phyloP scores from a whole-genome alignment of 768 basidiomycete species.

The Lactifluus hygrophoroides region DNA sequence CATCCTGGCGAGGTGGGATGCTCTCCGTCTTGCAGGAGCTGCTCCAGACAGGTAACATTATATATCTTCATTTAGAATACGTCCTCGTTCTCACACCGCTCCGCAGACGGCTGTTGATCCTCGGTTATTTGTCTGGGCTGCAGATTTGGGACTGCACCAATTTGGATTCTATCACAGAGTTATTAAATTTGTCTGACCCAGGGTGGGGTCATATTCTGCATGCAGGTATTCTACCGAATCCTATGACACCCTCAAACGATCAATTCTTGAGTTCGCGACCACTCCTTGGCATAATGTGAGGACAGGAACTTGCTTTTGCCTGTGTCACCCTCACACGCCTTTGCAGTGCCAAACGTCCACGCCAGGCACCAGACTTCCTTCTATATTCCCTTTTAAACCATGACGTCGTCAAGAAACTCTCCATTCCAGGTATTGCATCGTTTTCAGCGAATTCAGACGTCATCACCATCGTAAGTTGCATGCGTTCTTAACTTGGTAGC shows the following conservation, averaged over 20 bases:
- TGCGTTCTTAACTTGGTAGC: background rate
- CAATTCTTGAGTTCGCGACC: conserved; percentile 28
- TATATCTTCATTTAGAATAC: background rate
- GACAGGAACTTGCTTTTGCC: conserved; percentile 8
- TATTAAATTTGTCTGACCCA: conserved; percentile 40
- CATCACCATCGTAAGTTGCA: conserved; percentile 47
- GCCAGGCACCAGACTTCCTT: conserved; percentile 27
- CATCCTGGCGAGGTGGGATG: conserved; percentile 41
- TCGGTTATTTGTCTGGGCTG: conserved; percentile 45
- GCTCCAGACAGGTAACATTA: conserved; percentile 17
- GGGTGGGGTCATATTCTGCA: conserved; percentile 31
- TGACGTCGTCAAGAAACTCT: conserved; percentile 40
- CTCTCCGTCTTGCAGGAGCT: conserved; percentile 17
- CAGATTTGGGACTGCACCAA: conserved; percentile 58
- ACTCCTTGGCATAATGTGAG: conserved; percentile 31
- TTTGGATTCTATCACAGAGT: conserved; percentile 41
- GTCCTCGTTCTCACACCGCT: conserved; percentile 1
- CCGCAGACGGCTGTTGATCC: conserved; percentile 38
- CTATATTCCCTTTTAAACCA: conserved; percentile 44
- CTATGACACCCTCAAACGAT: conserved; percentile 23
- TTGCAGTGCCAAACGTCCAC: conserved; percentile 19
- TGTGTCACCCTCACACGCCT: background rate
- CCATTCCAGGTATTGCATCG: conserved; percentile 33
- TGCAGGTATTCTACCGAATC: conserved; percentile 36
- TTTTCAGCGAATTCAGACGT: conserved; percentile 42